Evolutionary conservation across 1,284 basidiomycete species (phyloP).

Genomic region (Ceraceosorus guamensis): DNA sequence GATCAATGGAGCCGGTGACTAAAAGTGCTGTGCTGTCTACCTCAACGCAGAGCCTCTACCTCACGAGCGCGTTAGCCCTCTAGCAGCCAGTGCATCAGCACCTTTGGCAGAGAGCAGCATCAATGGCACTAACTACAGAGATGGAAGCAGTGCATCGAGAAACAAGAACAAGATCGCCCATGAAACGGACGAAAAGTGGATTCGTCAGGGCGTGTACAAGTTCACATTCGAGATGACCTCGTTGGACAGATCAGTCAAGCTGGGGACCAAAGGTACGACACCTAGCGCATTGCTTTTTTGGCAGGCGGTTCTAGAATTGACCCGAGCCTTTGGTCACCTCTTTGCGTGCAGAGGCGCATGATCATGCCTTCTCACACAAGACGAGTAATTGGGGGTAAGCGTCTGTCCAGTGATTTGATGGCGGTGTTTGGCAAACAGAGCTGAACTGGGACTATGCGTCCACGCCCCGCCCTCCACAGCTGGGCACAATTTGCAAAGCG

Average conservation of each 20-base stretch:
- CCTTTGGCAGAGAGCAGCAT: background rate
- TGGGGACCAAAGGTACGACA: conserved; percentile 13
- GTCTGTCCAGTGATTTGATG: conserved; percentile 5
- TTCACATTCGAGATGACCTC: conserved; percentile 68
- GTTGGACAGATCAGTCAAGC: conserved; percentile 54
- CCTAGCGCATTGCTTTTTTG: background rate
- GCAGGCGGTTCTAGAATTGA: no score
- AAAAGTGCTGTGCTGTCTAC: conserved; percentile 35
- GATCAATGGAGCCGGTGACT: no score
- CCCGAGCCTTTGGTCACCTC: background rate
- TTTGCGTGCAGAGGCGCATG: conserved; percentile 60
- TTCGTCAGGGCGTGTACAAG: conserved; percentile 71
- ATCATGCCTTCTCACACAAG: conserved; percentile 74
- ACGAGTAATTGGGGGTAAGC: conserved; percentile 51
- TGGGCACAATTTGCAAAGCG: conserved; percentile 64
- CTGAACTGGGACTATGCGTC: background rate
- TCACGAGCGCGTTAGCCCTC: conserved; percentile 17
- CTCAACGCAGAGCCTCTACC: conserved; percentile 37
- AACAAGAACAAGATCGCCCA: conserved; percentile 3
- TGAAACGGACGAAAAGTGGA: conserved; percentile 60
- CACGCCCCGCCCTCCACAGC: background rate
- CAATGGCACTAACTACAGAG: background rate
- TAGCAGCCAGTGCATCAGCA: conserved; percentile 7
- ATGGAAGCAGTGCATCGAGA: background rate
- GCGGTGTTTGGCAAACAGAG: background rate